Conservation (phyloP, 495 filamentous ascomycete genomes). For the Clohesyomyces aquaticus region DNA sequence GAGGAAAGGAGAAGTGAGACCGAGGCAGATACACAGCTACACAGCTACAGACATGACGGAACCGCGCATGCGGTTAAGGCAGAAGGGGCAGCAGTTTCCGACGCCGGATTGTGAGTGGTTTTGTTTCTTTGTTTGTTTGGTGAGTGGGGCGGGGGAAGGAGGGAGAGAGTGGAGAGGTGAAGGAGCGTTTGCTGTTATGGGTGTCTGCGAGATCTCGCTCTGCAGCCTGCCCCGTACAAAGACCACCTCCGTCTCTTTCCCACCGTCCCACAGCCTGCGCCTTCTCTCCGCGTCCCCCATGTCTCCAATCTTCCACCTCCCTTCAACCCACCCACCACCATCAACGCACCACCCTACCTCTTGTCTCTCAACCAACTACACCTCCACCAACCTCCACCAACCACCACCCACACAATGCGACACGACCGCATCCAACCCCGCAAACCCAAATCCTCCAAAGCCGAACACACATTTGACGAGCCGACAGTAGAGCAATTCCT, state of each 20-base stretch:
- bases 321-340: background rate
- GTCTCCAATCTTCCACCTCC: background rate
- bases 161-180: too few relatives aligned
- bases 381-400: too few relatives aligned
- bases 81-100: conserved; percentile 90
- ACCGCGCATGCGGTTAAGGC: conserved; percentile 59
- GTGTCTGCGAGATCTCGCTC: too few relatives aligned
- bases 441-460: background rate
- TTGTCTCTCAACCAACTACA: too few relatives aligned
- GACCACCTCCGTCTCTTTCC: too few relatives aligned
- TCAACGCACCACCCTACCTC: too few relatives aligned
- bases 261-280: too few relatives aligned
- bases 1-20: background rate
- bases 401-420: conserved; percentile 12
- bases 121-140: background rate
- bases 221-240: too few relatives aligned
- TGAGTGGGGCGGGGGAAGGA: background rate
- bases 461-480: conserved; percentile 4
- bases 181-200: too few relatives aligned
- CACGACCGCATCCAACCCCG: conserved; percentile 17
- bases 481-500: conserved; percentile 76
- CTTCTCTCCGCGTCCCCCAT: background rate
- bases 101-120: conserved; percentile 67
- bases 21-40: too few relatives aligned
- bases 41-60: too few relatives aligned